Conservation (phyloP, 805 yeast genomes). For the Crinitomyces ghanaensis region DNA sequence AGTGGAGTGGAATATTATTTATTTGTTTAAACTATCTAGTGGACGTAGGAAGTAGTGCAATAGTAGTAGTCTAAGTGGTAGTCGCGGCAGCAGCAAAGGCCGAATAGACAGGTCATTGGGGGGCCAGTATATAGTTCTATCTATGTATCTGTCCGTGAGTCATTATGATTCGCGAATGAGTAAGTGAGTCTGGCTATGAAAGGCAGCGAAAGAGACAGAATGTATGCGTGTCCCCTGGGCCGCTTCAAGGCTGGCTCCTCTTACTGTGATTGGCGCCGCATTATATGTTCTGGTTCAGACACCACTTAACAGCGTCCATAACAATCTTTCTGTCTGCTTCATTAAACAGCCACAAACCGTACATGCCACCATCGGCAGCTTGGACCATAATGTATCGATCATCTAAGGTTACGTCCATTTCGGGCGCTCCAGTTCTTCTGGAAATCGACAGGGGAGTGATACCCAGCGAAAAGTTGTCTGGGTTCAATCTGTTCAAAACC, state of each 20-base stretch:
- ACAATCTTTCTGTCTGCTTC: slow-evolving; percentile 24
- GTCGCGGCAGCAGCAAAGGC: too few species aligned
- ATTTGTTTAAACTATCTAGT: not conserved
- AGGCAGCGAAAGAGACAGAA: too few species aligned
- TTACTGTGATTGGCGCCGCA: too few species aligned
- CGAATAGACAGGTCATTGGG: too few species aligned
- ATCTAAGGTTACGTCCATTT: slow-evolving; percentile 25
- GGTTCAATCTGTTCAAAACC: slow-evolving; percentile 26
- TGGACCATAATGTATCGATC: slow-evolving; percentile 28
- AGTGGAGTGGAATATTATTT: not conserved
- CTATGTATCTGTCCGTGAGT: too few species aligned
- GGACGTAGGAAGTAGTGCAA: too few species aligned
- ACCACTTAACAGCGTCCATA: slow-evolving; percentile 21
- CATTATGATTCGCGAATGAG: too few species aligned
- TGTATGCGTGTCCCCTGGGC: too few species aligned
- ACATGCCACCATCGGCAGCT: slow-evolving; percentile 23
- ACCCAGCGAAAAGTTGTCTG: slow-evolving; percentile 26
- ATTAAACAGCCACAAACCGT: slow-evolving; percentile 29
- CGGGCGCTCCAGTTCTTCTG: slow-evolving; percentile 13
- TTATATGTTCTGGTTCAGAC: slow-evolving; percentile 15
- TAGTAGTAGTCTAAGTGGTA: too few species aligned
- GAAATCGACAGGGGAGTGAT: slow-evolving; percentile 21
- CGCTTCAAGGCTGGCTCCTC: too few species aligned
- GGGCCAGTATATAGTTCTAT: too few species aligned
- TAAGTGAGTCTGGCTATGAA: too few species aligned